A percentile compares a stretch with the other conserved stretches of the same genome.
These are phyloP conservation scores for Hanseniaspora thailandica DNA, from an alignment of 805 yeast species.

Conservation along the genomic window DNA sequence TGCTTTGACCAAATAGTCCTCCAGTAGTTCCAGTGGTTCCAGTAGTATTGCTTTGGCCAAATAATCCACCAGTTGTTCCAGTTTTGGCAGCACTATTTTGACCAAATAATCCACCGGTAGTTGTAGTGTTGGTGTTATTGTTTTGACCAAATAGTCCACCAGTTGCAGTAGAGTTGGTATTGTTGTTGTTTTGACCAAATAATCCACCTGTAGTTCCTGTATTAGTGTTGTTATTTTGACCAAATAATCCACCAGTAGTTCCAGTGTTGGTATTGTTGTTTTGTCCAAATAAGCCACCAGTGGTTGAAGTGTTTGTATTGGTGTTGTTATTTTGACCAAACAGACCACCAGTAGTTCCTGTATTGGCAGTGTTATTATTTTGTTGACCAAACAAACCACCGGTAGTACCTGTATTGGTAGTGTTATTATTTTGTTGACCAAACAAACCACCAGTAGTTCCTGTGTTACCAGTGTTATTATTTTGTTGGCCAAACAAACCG, in stretches of 20 bases:
- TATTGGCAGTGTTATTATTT: background rate
- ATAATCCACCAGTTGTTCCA: constrained; percentile 24
- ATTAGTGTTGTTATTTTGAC: constrained; percentile 19
- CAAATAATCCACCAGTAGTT: constrained; percentile 25
- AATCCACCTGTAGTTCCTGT: constrained; percentile 16
- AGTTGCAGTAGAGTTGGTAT: constrained; percentile 18
- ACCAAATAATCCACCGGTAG: constrained; percentile 33
- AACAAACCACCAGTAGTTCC: constrained; percentile 33
- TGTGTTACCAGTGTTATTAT: constrained; percentile 19
- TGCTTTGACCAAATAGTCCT: constrained; percentile 20
- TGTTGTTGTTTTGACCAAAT: constrained; percentile 6
- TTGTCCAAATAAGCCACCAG: constrained; percentile 29
- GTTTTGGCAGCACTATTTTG: constrained; percentile 18
- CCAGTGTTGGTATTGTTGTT: constrained; percentile 16
- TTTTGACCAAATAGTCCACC: constrained; percentile 37
- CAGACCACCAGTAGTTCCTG: constrained; percentile 19
- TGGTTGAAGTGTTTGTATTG: too few relatives aligned
- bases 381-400: constrained; percentile 36
- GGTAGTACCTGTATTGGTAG: constrained; percentile 23
- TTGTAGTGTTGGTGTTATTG: constrained; percentile 12
- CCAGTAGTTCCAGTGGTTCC: constrained; percentile 15
- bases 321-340: constrained; percentile 20
- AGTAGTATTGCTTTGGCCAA: constrained; percentile 30
- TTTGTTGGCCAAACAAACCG: constrained; percentile 20
- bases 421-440: constrained; percentile 26